Evolutionary conservation across 768 basidiomycete species (phyloP).

Genomic region (Cystobasidiopsis lactophilus): DNA sequence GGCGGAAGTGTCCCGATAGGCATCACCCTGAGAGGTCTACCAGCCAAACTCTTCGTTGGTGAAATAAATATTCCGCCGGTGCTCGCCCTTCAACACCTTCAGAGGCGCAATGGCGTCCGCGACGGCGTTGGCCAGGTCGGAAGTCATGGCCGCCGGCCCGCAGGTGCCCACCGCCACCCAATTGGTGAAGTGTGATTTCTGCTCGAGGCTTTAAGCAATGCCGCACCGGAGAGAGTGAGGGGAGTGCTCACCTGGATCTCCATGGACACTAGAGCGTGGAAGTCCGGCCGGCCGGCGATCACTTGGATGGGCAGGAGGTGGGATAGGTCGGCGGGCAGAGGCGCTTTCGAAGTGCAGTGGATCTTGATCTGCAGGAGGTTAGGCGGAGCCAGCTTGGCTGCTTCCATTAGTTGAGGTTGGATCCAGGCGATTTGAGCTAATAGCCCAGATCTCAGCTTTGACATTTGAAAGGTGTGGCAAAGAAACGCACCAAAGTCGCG

Average conservation of each 20-base stretch:
- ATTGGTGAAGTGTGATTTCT: background rate
- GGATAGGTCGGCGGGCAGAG: too few relatives aligned
- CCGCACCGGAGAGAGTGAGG: background rate
- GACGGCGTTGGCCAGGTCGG: background rate
- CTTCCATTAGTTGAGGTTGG: background rate
- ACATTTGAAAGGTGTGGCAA: background rate
- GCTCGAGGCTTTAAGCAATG: background rate
- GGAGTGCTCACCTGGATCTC: too few relatives aligned
- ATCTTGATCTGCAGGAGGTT: background rate
- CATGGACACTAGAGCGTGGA: background rate
- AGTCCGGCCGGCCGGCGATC: background rate
- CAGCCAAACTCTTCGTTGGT: background rate
- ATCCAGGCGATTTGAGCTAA: background rate
- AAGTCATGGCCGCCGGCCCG: background rate
- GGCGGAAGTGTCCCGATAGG: too few relatives aligned
- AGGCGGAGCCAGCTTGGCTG: background rate
- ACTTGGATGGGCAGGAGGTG: background rate
- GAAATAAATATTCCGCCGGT: background rate
- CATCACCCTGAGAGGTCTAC: too few relatives aligned
- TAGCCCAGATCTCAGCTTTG: too few relatives aligned
- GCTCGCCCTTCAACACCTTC: slow-evolving; percentile 1
- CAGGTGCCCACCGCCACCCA: background rate
- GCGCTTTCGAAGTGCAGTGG: background rate
- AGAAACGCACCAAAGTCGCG: background rate
- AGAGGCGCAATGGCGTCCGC: background rate